Evolutionary conservation across 805 yeast genomes (phyloP).

Genomic region (Kluyveromyces siamensis): DNA sequence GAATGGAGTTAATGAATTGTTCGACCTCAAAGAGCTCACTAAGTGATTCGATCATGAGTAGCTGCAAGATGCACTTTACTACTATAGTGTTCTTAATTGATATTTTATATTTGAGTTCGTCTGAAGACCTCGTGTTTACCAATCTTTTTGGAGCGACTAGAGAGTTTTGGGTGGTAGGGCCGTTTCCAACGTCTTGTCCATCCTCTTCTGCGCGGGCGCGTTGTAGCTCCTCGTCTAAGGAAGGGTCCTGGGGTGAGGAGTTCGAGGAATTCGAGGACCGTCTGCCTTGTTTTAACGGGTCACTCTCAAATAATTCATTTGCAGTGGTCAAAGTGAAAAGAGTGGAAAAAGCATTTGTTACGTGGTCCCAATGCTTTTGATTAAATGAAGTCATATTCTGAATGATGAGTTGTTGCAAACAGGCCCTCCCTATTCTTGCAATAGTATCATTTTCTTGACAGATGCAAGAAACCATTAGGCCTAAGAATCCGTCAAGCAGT

Average conservation of each 20-base stretch:
- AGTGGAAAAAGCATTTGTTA: conserved; percentile 54
- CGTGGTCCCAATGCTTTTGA: conserved; percentile 62
- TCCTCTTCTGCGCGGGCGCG: conserved; percentile 27
- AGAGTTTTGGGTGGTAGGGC: conserved; percentile 2
- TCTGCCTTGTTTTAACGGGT: conserved; percentile 32
- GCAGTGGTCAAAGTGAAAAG: conserved; percentile 84
- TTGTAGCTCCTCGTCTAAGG: conserved; percentile 22
- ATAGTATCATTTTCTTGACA: conserved; percentile 97
- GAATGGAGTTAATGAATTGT: conserved; percentile 57
- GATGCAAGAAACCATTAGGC: conserved; percentile 73
- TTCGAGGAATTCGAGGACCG: conserved; percentile 9
- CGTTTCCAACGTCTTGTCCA: conserved; percentile 29
- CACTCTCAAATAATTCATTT: conserved; percentile 58
- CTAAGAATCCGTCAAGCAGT: conserved; percentile 71
- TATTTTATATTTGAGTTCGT: conserved; percentile 35
- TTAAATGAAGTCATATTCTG: conserved; percentile 62
- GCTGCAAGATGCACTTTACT: conserved; percentile 83
- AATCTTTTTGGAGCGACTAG: conserved; percentile 10
- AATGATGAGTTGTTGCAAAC: conserved; percentile 71
- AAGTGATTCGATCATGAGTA: conserved; percentile 77
- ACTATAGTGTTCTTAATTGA: conserved; percentile 68
- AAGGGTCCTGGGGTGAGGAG: not conserved
- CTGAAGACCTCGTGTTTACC: conserved; percentile 24
- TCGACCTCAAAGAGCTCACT: conserved; percentile 72
- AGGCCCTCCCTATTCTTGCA: conserved; percentile 87